phyloP scores from a whole-genome alignment of 768 basidiomycete genomes.

The Zangia roseola region DNA sequence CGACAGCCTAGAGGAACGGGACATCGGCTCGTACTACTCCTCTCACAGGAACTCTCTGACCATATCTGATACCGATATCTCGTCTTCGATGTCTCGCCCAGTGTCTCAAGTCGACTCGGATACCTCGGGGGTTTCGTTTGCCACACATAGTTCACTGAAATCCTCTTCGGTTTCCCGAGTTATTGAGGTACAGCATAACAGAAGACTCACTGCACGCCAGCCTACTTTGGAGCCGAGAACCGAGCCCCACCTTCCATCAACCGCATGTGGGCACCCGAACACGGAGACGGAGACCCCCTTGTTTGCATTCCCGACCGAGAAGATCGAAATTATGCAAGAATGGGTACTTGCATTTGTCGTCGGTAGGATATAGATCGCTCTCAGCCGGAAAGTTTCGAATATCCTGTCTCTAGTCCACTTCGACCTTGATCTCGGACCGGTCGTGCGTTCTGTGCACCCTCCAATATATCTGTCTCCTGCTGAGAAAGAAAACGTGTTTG shows the following conservation, averaged over 20 bases:
- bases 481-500: constrained; percentile 81
- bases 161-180: constrained; percentile 37
- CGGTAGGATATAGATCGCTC: constrained; percentile 41
- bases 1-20: constrained; percentile 26
- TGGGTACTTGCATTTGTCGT: constrained; percentile 72
- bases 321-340: constrained; percentile 49
- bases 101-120: constrained; percentile 19
- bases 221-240: constrained; percentile 46
- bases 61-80: constrained; percentile 25
- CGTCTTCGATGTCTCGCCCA: constrained; percentile 17
- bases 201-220: constrained; percentile 15
- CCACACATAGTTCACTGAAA: constrained; percentile 18
- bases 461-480: constrained; percentile 58
- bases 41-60: constrained; percentile 26
- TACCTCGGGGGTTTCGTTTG: background rate
- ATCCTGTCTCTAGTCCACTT: constrained; percentile 63
- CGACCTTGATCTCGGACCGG: constrained; percentile 84
- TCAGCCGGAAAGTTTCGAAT: background rate
- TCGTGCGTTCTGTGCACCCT: constrained; percentile 69
- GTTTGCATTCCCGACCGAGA: constrained; percentile 48
- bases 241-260: constrained; percentile 39
- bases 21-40: constrained; percentile 26
- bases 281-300: constrained; percentile 41
- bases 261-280: constrained; percentile 27
- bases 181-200: constrained; percentile 15